Conservation (phyloP, 1,139 yeast genomes). For the Geotrichum citri-aurantii region DNA sequence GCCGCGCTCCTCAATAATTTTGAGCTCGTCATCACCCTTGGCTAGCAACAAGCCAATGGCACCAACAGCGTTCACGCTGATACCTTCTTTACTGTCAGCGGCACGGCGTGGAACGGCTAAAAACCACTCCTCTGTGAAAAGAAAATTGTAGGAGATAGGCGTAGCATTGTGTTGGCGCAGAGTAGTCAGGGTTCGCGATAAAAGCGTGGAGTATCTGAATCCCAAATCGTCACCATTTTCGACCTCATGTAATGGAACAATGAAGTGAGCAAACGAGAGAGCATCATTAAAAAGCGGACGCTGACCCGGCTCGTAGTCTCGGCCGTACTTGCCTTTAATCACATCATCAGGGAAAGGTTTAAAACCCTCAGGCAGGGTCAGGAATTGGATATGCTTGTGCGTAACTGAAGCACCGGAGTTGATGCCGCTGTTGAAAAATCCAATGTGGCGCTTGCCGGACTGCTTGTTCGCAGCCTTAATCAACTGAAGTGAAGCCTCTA, state of each 20-base stretch:
- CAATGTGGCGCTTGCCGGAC: conserved; percentile 48
- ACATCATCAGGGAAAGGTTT: conserved; percentile 56
- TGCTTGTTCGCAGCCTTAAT: conserved; percentile 40
- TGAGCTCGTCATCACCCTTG: conserved; percentile 52
- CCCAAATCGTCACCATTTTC: conserved; percentile 52
- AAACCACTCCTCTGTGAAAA: conserved; percentile 77
- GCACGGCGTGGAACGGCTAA: conserved; percentile 75
- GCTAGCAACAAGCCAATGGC: conserved; percentile 72
- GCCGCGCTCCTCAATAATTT: conserved; percentile 27
- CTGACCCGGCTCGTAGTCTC: conserved; percentile 38
- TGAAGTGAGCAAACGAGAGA: conserved; percentile 78
- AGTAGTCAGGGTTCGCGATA: conserved; percentile 65
- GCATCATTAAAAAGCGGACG: conserved; percentile 59
- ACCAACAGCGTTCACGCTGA: conserved; percentile 78
- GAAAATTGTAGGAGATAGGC: conserved; percentile 59
- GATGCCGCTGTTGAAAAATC: conserved; percentile 83
- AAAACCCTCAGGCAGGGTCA: conserved; percentile 58
- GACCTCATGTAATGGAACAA: conserved; percentile 53
- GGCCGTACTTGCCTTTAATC: conserved; percentile 42
- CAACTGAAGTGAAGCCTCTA: conserved; percentile 52
- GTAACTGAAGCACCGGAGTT: conserved; percentile 89
- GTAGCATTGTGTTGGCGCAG: conserved; percentile 37
- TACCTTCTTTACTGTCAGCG: conserved; percentile 33
- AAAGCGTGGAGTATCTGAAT: conserved; percentile 59
- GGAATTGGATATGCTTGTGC: conserved; percentile 85